Conservation (phyloP, 2,329 filamentous ascomycete species). For the Knufia fluminis region DNA sequence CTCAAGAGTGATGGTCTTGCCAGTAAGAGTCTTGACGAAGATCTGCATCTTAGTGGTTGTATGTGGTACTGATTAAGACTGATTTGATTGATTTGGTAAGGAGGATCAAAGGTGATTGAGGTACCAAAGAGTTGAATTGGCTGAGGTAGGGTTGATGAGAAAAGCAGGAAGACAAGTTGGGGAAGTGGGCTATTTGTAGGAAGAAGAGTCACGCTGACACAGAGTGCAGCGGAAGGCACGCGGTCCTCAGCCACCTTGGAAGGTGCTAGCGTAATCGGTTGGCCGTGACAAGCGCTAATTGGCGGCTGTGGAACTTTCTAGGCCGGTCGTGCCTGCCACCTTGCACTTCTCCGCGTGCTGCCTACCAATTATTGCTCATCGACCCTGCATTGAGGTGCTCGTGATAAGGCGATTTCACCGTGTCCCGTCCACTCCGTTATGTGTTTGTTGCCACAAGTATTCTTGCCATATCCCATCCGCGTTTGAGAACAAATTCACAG, state of each 20-base stretch:
- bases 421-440: too few species aligned
- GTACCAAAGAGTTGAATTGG: too few species aligned
- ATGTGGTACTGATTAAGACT: slow-evolving; percentile 4
- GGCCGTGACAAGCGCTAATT: not conserved
- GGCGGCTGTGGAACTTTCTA: not conserved
- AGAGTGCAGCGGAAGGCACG: slow-evolving; percentile 20
- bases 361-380: not conserved
- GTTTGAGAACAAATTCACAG: not conserved
- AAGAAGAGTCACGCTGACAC: slow-evolving; percentile 21
- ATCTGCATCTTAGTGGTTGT: slow-evolving; percentile 19
- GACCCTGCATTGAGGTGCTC: not conserved
- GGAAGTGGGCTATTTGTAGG: slow-evolving; percentile 22
- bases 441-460: too few species aligned
- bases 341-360: not conserved
- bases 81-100: slow-evolving; percentile 17
- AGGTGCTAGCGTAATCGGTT: not conserved
- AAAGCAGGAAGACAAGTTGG: slow-evolving; percentile 16
- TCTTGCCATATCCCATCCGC: too few species aligned
- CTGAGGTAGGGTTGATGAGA: slow-evolving; percentile 11
- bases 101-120: too few species aligned
- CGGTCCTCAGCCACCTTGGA: slow-evolving; percentile 10
- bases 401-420: too few species aligned
- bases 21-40: slow-evolving; percentile 52
- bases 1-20: slow-evolving; percentile 58
- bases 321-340: not conserved